Base-by-base conservation (phyloP, 2,329 filamentous ascomycete genomes). In the Cordyceps militaris region DNA sequence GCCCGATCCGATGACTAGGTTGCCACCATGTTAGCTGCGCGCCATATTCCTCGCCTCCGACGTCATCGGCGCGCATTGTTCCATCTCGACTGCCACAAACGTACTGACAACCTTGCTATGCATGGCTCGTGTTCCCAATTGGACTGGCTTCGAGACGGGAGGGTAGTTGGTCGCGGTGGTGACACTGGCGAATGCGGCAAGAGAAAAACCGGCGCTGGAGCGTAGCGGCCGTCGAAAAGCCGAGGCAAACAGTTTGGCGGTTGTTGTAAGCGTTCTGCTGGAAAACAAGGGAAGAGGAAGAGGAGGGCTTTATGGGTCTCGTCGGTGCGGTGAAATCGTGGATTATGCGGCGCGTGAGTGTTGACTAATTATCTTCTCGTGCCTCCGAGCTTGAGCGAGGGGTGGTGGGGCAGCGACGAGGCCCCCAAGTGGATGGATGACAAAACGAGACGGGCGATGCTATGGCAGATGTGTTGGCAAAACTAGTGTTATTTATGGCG, bases 181-280 rank as follows among this genome's bases (percentile, higher is more conserved):
- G 64, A 88, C 77, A 61, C 86, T 82, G 21, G 58, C 58, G 42
- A 85, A 81, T 62, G 87, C 80, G 49, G 88, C 88, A 70, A 90
- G 81, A 62, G 89, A 83, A 63, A 92, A 82, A 65, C 91, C 82
- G 67, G 87, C 79, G 72, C 87, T 83, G 66, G 89, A 88, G 75
- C 88, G 84, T 69, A 95, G 79, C 70, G 88, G 84, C 71, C 89
- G 85, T 76, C 84, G 83, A 66, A 93, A 84, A 64, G 83, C 79
- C 73, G 87, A 91, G 79, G 90, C 90, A 82, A 96, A 96, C 93
- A 96, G 83, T 79, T 92, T 96, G 89, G 77, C 87, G 84, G 79
- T 79, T 79, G 47, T 60, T 48, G 52, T 13, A 4, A 5, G 19
- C 52, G 30, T 56, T 56, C 6, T 36, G 34, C 10, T 11, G 32